Evolutionary conservation across 306 rosid species (phyloP), one percentile per base, ranked within the genome.

Genomic region (Trifolium subterraneum): DNA sequence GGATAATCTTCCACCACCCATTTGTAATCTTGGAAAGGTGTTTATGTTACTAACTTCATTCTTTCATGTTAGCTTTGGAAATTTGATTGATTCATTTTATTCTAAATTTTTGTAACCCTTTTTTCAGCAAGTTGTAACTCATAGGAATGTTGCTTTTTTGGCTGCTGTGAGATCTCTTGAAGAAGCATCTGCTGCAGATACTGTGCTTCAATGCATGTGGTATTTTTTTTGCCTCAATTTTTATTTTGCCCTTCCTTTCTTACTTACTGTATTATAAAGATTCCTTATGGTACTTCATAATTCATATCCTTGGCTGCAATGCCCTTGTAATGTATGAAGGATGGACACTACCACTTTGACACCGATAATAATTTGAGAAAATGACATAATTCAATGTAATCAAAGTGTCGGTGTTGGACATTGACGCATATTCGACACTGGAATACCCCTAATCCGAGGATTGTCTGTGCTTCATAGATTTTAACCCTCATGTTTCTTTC

Each of bases 11-110:
- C 84, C 92, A 50, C 47, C 84, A 35, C 59, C 68, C 25, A 31
- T 88, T 66, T 78, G 85, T 72, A 70, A 77, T 45, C 84, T 79
- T 39, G 97, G 94, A 35, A 91, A 91, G 92, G 97, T 91, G 62
- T 70, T 25, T 39, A 52, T 27, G 20, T 59, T 59, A 47, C 63
- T 35, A 4, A 12, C 31, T 64, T n/a, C 52, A 56, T 42, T 23
- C 20, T 25, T 18, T 75, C n/a, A 51, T 42, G 39, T 2, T 66
- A 66, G 14, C 20, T 66, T 14, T 23, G 23, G 10, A 27, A 58
- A 41, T 50, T 80, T 16, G 19, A 5, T 44, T 13, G 61, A 5
- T 44, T 61, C 19, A 27, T 65, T 56, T 7, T 22, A 47, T 80
- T n/a, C 31, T 3, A 14, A 12, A 13, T 5, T 45, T 36, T 71